A percentile compares a stretch with the other conserved stretches of the same genome.
Evolutionary conservation across 75 land plant species (phyloP).

Genomic region (Pinus albicaulis): DNA sequence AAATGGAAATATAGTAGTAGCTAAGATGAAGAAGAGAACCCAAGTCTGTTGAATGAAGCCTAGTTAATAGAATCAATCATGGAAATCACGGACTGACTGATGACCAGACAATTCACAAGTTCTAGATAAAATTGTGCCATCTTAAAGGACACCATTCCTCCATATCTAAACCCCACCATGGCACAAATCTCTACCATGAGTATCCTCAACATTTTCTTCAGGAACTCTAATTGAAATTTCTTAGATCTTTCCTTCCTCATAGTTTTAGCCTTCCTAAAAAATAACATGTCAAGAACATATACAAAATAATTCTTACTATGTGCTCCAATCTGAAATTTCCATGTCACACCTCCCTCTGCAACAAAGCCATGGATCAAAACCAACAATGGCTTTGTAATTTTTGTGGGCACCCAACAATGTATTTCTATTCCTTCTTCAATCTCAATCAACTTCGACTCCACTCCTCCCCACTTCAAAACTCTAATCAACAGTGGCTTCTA

Average conservation of each 20-base stretch:
- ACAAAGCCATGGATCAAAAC: constrained; percentile 82
- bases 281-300: constrained; percentile 80
- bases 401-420: constrained; percentile 55
- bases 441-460: constrained; percentile 32
- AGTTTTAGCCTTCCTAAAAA: constrained; percentile 57
- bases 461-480: constrained; percentile 49
- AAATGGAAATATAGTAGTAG: too few species aligned
- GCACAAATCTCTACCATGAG: constrained; percentile 48
- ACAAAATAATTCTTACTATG: constrained; percentile 54
- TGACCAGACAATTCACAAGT: constrained; percentile 50
- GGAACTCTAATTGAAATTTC: constrained; percentile 58
- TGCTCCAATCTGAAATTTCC: constrained; percentile 67
- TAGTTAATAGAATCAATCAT: constrained; percentile 53
- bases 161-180: constrained; percentile 83
- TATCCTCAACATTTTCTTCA: constrained; percentile 39
- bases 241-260: constrained; percentile 48
- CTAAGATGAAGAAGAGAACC: constrained; percentile 53
- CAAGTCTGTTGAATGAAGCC: constrained; percentile 23
- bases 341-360: constrained; percentile 63
- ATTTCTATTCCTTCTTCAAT: constrained; percentile 56
- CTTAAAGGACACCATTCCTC: constrained; percentile 87
- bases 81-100: constrained; percentile 62
- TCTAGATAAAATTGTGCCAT: constrained; percentile 61
- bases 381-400: constrained; percentile 43
- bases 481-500: constrained; percentile 46